Base-by-base conservation (phyloP, 306 rosid species). In the Sechiopsis laciniata region DNA sequence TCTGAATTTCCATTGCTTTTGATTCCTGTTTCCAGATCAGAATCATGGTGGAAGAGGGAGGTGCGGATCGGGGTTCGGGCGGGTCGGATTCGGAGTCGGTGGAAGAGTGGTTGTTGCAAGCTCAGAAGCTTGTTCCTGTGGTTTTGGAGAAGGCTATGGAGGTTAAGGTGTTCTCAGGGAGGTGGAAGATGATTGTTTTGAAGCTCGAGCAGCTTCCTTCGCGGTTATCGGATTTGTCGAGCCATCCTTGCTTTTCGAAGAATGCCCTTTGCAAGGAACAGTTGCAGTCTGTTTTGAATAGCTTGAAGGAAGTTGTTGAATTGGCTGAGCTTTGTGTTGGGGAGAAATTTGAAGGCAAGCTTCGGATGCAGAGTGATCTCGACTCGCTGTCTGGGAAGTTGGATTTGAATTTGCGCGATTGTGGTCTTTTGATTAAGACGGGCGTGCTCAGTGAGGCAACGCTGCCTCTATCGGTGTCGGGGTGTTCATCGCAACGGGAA, bases 161-260 rank as follows among this genome's bases (percentile, higher is more conserved):
- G 82, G 96, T 89, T n/a, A 88, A 88, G 78, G 89, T 81, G 16
- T 95, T 95, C 65, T 84, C 85, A 0, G 90, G 86, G 54, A 80
- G 95, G 75, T 95, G 99, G 99, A 95, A 87, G 86, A 78, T 81
- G 89, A 89, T 95, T 68, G 74, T 88, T 65, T 78, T 93, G 15
- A 95, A 95, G 83, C 77, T 95, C 64, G 96, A 91, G 80, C 92
- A 84, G 84, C 85, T 95, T 80, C 99, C 99, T 0, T 78, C 87
- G 0, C 86, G 85, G 14, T 80, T 95, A 76, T 91, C 92, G 0
- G 95, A 95, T 74, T 87, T 95, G 69, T 95, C 97, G 0, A 88
- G 96, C 89, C 99, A 95, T 77, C 99, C 99, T 20, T 91, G 92
- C 81, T 95, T 95, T 88, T 88, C 88, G 17, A 95, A 91, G 83